Base-by-base conservation (phyloP, 768 basidiomycete species). In the Rhodotorula diobovata region DNA sequence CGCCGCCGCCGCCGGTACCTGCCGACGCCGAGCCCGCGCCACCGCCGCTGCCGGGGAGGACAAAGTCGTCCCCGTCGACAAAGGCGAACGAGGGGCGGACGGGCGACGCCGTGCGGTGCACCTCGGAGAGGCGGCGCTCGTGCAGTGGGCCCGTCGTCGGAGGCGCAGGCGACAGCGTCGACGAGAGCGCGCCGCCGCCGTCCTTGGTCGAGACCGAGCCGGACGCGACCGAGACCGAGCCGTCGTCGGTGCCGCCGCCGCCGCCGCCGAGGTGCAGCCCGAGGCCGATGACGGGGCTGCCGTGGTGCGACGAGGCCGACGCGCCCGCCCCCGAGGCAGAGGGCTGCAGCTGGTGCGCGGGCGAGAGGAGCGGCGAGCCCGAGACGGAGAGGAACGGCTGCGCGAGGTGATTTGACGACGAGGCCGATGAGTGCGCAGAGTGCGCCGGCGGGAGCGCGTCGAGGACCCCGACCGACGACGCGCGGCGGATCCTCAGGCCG, bases 61-160 rank as follows among this genome's bases (percentile, higher is more conserved):
- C 50, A 63, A 63, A 55, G 32, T 66, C 65, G 54, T 67, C 65
- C n/a, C n/a, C n/a, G 70, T 43, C 41, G 41, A 15, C 41, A 18
- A 59, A 62, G 4, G 46, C 30, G 61, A 66, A 66, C 6, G 68
- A 46, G 20, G 68, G 68, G 23, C 51, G 58, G 30, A 32, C 34
- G 23, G 63, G 48, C 15, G 57, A 59, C 7, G 56, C 48, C 28
- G 30, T 30, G 54, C 57, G 56, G 66, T 71, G 66, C 39, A 71
- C 37, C 51, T 71, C 70, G 35, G 66, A 67, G 11, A 71, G 57
- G 25, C 65, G 54, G 6, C 70, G 65, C 45, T 67, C 65, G 62
- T 71, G 16, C 54, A n/a, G n/a, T n/a, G 34, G 51, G 54, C 37
- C 45, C 61, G 45, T 46, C 32, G 39, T 30, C 50, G 68, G 61